Evolutionary conservation across 495 filamentous ascomycete genomes (phyloP), one percentile per base, ranked within the genome.

Genomic region (Tuber calosporum): DNA sequence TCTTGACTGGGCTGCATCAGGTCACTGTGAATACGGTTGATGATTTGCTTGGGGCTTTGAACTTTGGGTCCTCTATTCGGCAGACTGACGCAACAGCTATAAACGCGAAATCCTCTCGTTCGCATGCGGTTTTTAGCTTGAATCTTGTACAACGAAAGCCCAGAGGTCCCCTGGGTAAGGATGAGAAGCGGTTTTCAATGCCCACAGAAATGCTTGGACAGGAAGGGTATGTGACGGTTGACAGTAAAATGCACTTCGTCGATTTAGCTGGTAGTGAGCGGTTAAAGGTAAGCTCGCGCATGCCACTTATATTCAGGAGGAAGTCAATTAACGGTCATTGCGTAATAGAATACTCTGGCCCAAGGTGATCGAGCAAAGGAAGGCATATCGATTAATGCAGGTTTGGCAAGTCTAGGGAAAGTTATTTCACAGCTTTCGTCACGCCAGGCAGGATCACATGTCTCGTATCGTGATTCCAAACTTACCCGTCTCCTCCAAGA

Each of bases 1-100:
- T 98, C 70, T 86, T 97, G 42, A 97, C 95, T 34, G 95, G 95
- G 43, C 83, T 98, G 22, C 91, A 89, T 66, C 90, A 97, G 82
- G 89, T 99, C 71, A 89, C 89, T 19, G 92, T 99, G 78, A 95
- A 97, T 79, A 97, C 91, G 5, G 90, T 94, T 26, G 94, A 97
- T 19, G 95, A 99, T 82, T 85, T 99, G 43, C 87, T 99, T 82
- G 88, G 88, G 73, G 92, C 91, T 37, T 84, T 99, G 69, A 95
- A 93, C 82, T 93, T 94, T 80, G 95, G 95, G 40, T 99, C 95
- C 2, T 88, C 91, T 17, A 96, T 99, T 80, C 90, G 95, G 66
- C 95, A 99, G 82, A 99, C 95, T 3, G 95, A 99, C 83, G 93
- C 95, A n/a, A 99, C 95, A 17, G 95, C 96, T 1, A 94, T 99